Percentiles rank a stretch among this genome's conserved stretches.
phyloP scores from a whole-genome alignment of 2,329 filamentous ascomycete genomes.

The Camillea tinctor region DNA sequence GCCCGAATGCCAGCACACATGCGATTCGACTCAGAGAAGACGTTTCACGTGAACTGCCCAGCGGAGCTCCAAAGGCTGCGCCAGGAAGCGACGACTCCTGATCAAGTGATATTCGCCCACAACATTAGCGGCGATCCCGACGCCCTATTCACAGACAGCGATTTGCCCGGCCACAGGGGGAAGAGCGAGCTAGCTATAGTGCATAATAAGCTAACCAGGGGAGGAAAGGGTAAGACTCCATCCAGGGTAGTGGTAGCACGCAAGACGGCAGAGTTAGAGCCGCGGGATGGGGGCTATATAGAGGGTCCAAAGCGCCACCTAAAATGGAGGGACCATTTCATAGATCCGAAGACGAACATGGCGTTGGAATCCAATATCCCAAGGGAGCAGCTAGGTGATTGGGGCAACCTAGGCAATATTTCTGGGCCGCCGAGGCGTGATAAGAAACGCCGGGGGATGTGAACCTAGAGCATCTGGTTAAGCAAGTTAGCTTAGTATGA shows the following conservation, averaged over 20 bases:
- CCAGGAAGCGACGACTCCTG: constrained; percentile 22
- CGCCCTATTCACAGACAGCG: constrained; percentile 19
- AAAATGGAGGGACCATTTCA: constrained; percentile 9
- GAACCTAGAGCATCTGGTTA: background rate
- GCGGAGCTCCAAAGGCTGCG: constrained; percentile 18
- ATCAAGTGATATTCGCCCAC: constrained; percentile 29
- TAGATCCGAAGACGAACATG: background rate
- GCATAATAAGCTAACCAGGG: background rate
- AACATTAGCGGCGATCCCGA: constrained; percentile 3
- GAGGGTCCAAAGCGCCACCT: background rate
- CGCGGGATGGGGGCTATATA: constrained; percentile 17
- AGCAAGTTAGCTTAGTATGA: background rate
- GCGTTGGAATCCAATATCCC: background rate
- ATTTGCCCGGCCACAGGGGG: constrained; percentile 16
- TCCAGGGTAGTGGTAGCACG: background rate
- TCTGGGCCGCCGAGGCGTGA: background rate
- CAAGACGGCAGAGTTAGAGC: constrained; percentile 18
- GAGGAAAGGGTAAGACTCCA: background rate
- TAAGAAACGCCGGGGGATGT: background rate
- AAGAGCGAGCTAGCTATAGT: constrained; percentile 23
- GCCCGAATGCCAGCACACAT: constrained; percentile 39
- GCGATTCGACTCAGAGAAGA: constrained; percentile 22
- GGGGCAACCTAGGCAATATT: background rate
- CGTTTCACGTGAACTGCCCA: constrained; percentile 21
- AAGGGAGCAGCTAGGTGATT: too few species aligned